Base-by-base conservation (phyloP, 352 stramenopile genomes). In the Globisporangium recalcitrans region DNA sequence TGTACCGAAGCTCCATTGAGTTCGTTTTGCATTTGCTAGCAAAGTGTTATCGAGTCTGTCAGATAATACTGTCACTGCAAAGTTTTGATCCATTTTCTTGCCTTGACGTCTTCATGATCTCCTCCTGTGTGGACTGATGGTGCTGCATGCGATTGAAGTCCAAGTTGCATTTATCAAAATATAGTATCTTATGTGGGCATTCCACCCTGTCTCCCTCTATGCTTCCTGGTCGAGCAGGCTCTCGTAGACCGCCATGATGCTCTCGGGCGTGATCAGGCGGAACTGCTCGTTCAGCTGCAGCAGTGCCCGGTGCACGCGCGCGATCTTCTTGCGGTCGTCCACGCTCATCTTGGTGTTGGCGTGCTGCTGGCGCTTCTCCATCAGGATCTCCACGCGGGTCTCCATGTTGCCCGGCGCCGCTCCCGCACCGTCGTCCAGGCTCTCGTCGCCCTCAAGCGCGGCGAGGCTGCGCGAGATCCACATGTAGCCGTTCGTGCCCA, bases 401-500 rank as follows among this genome's bases (percentile, higher is more conserved):
- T 93, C 84, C 71, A 90, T 88, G 55, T 56, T 97, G 49, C 77
- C 81, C 1, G 60, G 40, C 14, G 32, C 21, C 0, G 65, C n/a
- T n/a, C n/a, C 64, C 42, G 70, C 79, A 42, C 68, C 68, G 7
- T 85, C 78, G 24, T 80, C 71, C 38, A 81, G 68, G 7, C 40
- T 27, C 16, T 74, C 77, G 58, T 72, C 71, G 19, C 69, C 67
- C 1, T 40, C 60, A 11, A 89, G 61, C n/a, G 72, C 69, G n/a
- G 60, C 54, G 61, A 97, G 80, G 54, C 74, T 90, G 55, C 93
- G 75, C 68, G 96, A 88, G 64, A 99, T 93, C 95, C 96, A 99
- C 65, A 98, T 89, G 62, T 91, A 91, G 6, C 96, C 96, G 72
- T 99, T 99, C 36, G 87, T 95, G 48, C 96, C 96, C 19, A 98